A percentile compares a stretch with the other conserved stretches of the same genome.
phyloP scores from a whole-genome alignment of 208 protist species.

The Leishmania amazonensis region DNA sequence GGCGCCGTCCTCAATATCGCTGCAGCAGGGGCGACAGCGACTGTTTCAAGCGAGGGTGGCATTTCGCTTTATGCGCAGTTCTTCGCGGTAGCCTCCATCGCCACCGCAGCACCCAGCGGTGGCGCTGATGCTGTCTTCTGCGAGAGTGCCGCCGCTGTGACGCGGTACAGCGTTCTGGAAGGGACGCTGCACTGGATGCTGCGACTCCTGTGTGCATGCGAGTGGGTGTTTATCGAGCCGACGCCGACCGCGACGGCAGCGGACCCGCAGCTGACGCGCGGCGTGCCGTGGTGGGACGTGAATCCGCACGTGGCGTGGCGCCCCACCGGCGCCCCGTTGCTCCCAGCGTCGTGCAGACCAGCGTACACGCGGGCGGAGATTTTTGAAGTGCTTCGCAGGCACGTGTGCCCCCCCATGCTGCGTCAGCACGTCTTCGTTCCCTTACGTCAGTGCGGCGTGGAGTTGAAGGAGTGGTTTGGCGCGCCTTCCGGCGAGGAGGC shows the following conservation, averaged over 20 bases:
- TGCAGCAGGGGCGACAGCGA: background rate
- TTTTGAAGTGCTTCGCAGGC: conserved; percentile 26
- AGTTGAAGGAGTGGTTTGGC: conserved; percentile 8
- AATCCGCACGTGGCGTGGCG: conserved; percentile 18
- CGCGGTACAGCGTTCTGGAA: conserved; percentile 41
- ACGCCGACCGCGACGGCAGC: background rate
- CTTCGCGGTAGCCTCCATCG: background rate
- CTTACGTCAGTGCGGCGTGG: conserved; percentile 17
- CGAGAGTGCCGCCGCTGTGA: conserved; percentile 39
- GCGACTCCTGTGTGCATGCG: conserved; percentile 29
- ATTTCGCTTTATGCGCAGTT: background rate
- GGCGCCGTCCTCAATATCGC: background rate
- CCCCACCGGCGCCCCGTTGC: conserved; percentile 3
- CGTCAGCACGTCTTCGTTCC: conserved; percentile 10
- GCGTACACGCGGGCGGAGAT: conserved; percentile 27
- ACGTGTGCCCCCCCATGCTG: conserved; percentile 24
- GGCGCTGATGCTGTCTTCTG: conserved; percentile 2
- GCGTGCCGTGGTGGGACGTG: conserved; percentile 17
- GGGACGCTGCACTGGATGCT: conserved; percentile 42
- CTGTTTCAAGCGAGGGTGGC: conserved; percentile 1
- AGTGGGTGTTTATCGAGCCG: conserved; percentile 26
- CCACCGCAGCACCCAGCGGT: background rate
- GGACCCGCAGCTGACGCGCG: background rate
- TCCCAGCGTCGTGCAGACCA: conserved; percentile 9
- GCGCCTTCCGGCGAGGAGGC: background rate